Percentiles rank a stretch among this genome's conserved stretches.
Evolutionary conservation across 2,329 filamentous ascomycete genomes (phyloP).

Genomic region (Malbranchea zuffiana): DNA sequence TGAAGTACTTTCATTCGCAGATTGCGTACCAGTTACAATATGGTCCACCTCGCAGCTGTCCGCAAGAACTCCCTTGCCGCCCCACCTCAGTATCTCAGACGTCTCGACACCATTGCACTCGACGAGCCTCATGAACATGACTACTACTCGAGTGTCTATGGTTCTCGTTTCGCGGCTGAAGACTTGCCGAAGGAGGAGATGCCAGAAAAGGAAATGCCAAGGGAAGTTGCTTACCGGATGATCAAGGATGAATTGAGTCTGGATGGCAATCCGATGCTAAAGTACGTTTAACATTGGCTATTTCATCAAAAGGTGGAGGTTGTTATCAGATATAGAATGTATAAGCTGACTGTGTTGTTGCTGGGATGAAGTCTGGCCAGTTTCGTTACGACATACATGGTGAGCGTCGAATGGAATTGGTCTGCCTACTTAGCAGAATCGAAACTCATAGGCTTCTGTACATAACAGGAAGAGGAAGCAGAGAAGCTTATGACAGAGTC

Average conservation of each 20-base stretch:
- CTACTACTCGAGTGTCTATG: slow-evolving; percentile 72
- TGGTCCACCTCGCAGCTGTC: slow-evolving; percentile 35
- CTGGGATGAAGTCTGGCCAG: slow-evolving; percentile 57
- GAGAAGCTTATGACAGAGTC: slow-evolving; percentile 91
- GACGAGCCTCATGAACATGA: slow-evolving; percentile 36
- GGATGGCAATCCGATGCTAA: slow-evolving; percentile 79
- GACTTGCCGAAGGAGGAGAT: slow-evolving; percentile 78
- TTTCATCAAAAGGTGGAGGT: not conserved
- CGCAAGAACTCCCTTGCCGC: slow-evolving; percentile 29
- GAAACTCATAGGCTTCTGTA: too few species aligned
- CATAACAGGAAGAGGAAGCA: slow-evolving; percentile 68
- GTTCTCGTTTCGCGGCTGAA: slow-evolving; percentile 67
- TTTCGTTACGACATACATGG: slow-evolving; percentile 96
- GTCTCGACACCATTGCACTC: slow-evolving; percentile 39
- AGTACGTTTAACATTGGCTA: slow-evolving; percentile 24
- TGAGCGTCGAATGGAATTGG: slow-evolving; percentile 28
- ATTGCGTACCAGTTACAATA: too few species aligned
- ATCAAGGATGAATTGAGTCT: slow-evolving; percentile 90
- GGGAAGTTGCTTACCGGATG: slow-evolving; percentile 87
- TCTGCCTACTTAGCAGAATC: not conserved
- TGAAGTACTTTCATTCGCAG: too few species aligned
- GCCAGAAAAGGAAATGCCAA: slow-evolving; percentile 82
- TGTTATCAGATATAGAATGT: not conserved
- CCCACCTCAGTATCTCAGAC: slow-evolving; percentile 27
- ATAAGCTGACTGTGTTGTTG: slow-evolving; percentile 1